A percentile compares a stretch with the other conserved stretches of the same genome.
These are phyloP conservation scores for Chlorella sp. DNA, from an alignment of 139 green algal genomes.

Conservation along the genomic window DNA sequence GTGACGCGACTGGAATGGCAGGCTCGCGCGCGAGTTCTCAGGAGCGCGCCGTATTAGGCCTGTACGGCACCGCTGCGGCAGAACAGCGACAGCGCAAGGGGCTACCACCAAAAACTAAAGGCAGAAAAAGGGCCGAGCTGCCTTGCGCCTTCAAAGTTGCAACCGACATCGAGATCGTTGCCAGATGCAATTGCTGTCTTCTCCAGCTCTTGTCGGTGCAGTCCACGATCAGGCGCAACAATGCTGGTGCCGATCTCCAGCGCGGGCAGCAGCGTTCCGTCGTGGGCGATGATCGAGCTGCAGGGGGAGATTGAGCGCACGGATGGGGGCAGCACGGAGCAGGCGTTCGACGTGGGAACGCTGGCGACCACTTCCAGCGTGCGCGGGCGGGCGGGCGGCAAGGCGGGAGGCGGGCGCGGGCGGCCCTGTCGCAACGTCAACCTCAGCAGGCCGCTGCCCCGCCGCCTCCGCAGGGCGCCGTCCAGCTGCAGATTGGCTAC, in stretches of 20 bases:
- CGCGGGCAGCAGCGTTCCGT: not conserved
- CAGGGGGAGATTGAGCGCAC: slow-evolving; percentile 55
- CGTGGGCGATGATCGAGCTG: slow-evolving; percentile 58
- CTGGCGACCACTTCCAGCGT: slow-evolving; percentile 39
- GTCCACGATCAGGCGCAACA: not conserved
- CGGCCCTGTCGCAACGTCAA: not conserved
- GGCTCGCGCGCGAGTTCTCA: too few species aligned
- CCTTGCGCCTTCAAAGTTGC: too few species aligned
- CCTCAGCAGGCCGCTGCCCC: not conserved
- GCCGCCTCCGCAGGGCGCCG: slow-evolving; percentile 29
- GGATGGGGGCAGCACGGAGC: slow-evolving; percentile 17
- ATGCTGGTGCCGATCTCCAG: slow-evolving; percentile 31
- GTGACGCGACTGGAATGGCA: too few species aligned
- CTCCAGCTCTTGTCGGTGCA: not conserved
- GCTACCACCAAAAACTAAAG: too few species aligned
- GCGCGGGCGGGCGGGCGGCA: not conserved
- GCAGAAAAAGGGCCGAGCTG: too few species aligned
- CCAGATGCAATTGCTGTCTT: too few species aligned
- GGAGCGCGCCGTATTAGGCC: too few species aligned
- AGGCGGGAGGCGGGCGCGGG: not conserved
- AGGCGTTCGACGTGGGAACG: slow-evolving; percentile 44
- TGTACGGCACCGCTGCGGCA: too few species aligned
- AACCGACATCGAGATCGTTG: too few species aligned
- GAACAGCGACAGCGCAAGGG: too few species aligned
- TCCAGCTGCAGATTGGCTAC: slow-evolving; percentile 79